Evolutionary conservation across 1,284 basidiomycete genomes (phyloP).

Genomic region (Vanrija sp.): DNA sequence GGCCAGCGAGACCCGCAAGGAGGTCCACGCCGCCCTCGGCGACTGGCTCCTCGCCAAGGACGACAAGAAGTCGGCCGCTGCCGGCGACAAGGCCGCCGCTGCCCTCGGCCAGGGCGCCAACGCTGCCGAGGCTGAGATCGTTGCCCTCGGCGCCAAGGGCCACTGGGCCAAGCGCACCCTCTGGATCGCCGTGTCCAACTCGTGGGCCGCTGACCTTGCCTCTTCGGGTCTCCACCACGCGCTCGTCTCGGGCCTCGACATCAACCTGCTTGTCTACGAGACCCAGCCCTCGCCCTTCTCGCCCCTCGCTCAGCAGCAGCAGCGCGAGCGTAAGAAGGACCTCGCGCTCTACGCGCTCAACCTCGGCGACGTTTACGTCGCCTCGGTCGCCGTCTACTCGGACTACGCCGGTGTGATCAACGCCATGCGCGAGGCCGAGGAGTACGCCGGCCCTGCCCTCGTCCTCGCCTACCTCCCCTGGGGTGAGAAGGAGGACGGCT

Average conservation of each 20-base stretch:
- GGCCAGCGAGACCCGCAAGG: slow-evolving; percentile 47
- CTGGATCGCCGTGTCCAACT: slow-evolving; percentile 97
- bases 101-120: slow-evolving; percentile 48
- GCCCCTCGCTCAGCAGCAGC: slow-evolving; percentile 48
- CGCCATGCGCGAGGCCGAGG: slow-evolving; percentile 85
- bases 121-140: slow-evolving; percentile 52
- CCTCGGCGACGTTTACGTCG: slow-evolving; percentile 94
- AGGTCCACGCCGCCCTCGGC: slow-evolving; percentile 67
- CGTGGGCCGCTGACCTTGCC: slow-evolving; percentile 95
- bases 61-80: slow-evolving; percentile 57
- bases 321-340: slow-evolving; percentile 71
- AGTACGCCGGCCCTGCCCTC: slow-evolving; percentile 83
- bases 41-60: slow-evolving; percentile 72
- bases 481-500: slow-evolving; percentile 58
- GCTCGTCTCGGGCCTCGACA: slow-evolving; percentile 81
- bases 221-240: slow-evolving; percentile 94
- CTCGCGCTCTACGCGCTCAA: slow-evolving; percentile 97
- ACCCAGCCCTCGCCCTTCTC: slow-evolving; percentile 72
- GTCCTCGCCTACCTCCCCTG: slow-evolving; percentile 95
- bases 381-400: slow-evolving; percentile 90
- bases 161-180: slow-evolving; percentile 67
- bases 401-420: slow-evolving; percentile 95
- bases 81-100: slow-evolving; percentile 61
- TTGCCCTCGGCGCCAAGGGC: slow-evolving; percentile 58
- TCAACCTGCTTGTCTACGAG: slow-evolving; percentile 96